These are phyloP conservation scores for Vaccinium vitisidaea DNA, from an alignment of 148 eudicot genomes.

Conservation along the genomic window DNA sequence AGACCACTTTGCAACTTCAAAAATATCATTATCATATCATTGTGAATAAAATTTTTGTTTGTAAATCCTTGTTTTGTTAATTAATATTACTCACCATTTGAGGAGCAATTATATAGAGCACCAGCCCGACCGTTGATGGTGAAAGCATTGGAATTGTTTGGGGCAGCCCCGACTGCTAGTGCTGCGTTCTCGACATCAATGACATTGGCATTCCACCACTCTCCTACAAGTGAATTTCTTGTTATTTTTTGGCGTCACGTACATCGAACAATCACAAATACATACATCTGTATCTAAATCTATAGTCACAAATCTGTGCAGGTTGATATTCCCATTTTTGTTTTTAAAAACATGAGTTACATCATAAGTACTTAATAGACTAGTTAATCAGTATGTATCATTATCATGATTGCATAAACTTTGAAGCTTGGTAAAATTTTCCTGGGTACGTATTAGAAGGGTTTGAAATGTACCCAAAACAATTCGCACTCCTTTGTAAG, in stretches of 20 bases:
- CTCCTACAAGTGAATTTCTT: slow-evolving; percentile 39
- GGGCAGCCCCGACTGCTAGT: slow-evolving; percentile 40
- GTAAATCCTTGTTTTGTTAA: not conserved
- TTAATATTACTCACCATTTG: slow-evolving; percentile 14
- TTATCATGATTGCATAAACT: not conserved
- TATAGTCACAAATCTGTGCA: too few species aligned
- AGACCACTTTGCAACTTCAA: too few species aligned
- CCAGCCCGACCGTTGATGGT: slow-evolving; percentile 69
- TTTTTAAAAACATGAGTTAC: too few species aligned
- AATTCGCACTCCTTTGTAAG: slow-evolving; percentile 50
- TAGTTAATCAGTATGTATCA: not conserved
- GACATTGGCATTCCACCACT: slow-evolving; percentile 77
- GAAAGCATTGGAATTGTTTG: slow-evolving; percentile 55
- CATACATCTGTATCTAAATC: too few species aligned
- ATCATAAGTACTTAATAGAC: too few species aligned
- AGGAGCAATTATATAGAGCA: slow-evolving; percentile 53
- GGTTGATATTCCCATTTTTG: too few species aligned
- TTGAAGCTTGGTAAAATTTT: not conserved
- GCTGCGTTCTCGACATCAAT: slow-evolving; percentile 40
- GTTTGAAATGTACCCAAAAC: slow-evolving; percentile 50
- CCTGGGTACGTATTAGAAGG: not conserved
- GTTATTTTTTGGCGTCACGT: too few species aligned
- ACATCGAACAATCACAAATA: too few species aligned
- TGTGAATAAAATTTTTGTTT: too few species aligned
- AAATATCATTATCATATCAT: not conserved